Evolutionary conservation across 2,329 filamentous ascomycete genomes (phyloP), one percentile per base, ranked within the genome.

Genomic region (Davidsoniella neocaledoniae): DNA sequence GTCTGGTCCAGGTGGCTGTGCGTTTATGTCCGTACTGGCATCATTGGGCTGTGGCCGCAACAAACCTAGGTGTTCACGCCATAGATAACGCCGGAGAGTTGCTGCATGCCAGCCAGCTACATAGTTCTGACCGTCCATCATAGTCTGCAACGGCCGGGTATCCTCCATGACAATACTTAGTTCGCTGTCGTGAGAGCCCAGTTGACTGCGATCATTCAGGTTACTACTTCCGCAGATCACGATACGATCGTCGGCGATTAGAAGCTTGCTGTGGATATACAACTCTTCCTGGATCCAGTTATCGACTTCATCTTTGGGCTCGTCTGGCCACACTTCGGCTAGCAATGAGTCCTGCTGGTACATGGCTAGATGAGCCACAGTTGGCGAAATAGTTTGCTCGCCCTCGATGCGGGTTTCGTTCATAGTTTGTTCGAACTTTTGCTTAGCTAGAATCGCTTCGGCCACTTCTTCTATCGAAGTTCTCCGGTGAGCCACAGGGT

Each of bases 221-320:
- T 95, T 96, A 55, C 84, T 86, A 23, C 81, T 87, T 16, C 86
- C 86, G 60, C 86, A 91, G 48, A 95, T 77, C 1, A 84, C 86
- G 44, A 86, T 74, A 49, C 79, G 78, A 62, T 96, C 90, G 60
- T 96, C 88, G 1, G 82, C 83, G 56, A 95, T 90, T 56, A 91
- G 73, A 36, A 95, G 72, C 67, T 96, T 98, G 25, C 79, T 83
- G 63, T 98, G 91, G 44, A 96, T 81, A 62, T 98, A 98, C 2
- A 96, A 74, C 63, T 98, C 90, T 62, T 98, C 91, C 61, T 94
- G 90, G 53, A 96, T 81, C 70, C 91, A 93, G 61, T 93, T 86
- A 49, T 82, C 74, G 51, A 87, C 82, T 63, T 96, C 91, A 1
- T 76, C 75, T 56, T 90, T 76, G 0, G 71, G 69, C 14, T 84